A percentile compares a stretch with the other conserved stretches of the same genome.
phyloP scores from a whole-genome alignment of 345 rosid species.

The Turritis glabra region DNA sequence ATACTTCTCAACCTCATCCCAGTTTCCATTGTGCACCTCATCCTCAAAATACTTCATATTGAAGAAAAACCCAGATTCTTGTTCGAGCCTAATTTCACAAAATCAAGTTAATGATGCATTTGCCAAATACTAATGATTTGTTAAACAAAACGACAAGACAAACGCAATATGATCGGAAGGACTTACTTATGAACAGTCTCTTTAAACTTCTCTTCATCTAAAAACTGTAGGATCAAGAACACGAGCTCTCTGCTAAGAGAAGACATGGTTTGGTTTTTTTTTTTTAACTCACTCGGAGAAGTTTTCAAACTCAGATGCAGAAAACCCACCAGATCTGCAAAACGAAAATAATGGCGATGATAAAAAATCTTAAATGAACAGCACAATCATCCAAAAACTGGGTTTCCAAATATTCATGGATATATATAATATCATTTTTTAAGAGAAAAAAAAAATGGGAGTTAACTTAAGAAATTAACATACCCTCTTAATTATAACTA shows the following conservation, averaged over 20 bases:
- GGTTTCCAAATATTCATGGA: constrained; percentile 3
- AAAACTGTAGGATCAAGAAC: constrained; percentile 96
- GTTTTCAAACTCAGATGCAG: constrained; percentile 35
- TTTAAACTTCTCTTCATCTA: constrained; percentile 97
- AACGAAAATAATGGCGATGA: constrained; percentile 5
- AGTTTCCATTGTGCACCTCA: constrained; percentile 92
- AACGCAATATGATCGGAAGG: neutral
- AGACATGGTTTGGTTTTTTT: constrained; percentile 60
- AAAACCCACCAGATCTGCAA: constrained; percentile 64
- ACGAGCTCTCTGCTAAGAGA: constrained; percentile 99
- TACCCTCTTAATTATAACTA: constrained; percentile 34
- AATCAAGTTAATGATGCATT: neutral
- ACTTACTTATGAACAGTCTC: constrained; percentile 97
- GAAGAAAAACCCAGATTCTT: constrained; percentile 99
- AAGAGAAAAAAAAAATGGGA: neutral
- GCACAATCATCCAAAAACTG: constrained; percentile 35
- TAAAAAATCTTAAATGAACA: neutral
- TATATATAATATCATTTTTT: neutral
- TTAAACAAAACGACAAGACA: neutral
- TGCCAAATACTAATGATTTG: neutral
- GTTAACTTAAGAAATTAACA: neutral
- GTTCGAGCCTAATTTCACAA: constrained; percentile 70
- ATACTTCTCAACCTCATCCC: constrained; percentile 99
- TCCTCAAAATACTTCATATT: constrained; percentile 99
- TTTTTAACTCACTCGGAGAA: constrained; percentile 23